Evolutionary conservation across 768 basidiomycete genomes (phyloP), one percentile per base, ranked within the genome.

Genomic region (Termitomyces sp.): DNA sequence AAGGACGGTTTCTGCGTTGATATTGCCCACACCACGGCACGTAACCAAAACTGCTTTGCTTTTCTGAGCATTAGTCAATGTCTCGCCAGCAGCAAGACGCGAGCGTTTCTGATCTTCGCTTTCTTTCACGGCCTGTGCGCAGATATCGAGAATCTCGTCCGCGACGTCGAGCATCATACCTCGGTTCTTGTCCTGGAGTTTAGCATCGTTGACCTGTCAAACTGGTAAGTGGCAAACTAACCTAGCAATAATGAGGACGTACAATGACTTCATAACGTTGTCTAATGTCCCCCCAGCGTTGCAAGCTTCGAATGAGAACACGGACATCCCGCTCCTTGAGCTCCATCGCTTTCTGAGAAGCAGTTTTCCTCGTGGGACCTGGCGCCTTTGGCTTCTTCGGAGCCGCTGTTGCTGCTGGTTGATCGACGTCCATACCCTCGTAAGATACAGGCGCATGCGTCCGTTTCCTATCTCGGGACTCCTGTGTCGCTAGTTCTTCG

Each of bases 1-100:
- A 54, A 97, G 82, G 51, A 98, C 90, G 0, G 97, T 98, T 72
- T 98, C 97, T 13, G 97, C 97, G 69, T 99, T 99, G 79, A 99
- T 92, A 66, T 92, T 94, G 61, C 87, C 81, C 54, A 98, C 93
- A 50, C 87, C 88, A 60, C 90, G 84, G 77, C 87, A 97, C 22
- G 87, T 86, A 64, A 98, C 90, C 42, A 99, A 81, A 45, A 98
- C 92, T 0, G 97, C 97, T 71, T 98, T 98, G 80, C 94, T 94
- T 74, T 96, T 95, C 75, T 95, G 90, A 4, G 92, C 91, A 62
- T 93, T 92, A 18, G 89, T 90, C 70, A 96, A 78, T 0, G 92
- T 87, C 73, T 97, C 94, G 57, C 94, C 94, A 16, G 86, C 84
- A 20, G 86, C 88, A 57, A 87, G 75, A 54, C 88, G 85, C 13